phyloP scores from a whole-genome alignment of 768 basidiomycete species.

The Trametopsis cervina region DNA sequence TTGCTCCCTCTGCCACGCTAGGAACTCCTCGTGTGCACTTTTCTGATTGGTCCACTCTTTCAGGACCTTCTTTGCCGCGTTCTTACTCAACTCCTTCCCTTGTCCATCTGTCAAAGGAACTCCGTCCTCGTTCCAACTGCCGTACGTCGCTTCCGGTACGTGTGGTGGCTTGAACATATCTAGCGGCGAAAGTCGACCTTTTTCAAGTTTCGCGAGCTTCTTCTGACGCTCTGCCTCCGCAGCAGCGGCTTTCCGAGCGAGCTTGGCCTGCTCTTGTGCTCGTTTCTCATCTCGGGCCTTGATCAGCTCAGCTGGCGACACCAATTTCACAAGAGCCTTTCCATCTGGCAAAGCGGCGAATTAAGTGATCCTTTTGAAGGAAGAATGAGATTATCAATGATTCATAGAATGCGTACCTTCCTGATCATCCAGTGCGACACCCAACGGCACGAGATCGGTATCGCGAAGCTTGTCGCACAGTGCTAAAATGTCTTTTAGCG shows the following conservation, averaged over 20 bases:
- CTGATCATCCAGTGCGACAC: slow-evolving; percentile 94
- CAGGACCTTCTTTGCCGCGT: slow-evolving; percentile 61
- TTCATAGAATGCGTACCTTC: slow-evolving; percentile 48
- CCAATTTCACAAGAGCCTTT: slow-evolving; percentile 90
- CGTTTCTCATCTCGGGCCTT: slow-evolving; percentile 86
- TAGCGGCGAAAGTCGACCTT: slow-evolving; percentile 64
- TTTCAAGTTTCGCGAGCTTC: slow-evolving; percentile 75
- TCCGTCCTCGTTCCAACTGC: slow-evolving; percentile 80
- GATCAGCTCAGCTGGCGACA: slow-evolving; percentile 74
- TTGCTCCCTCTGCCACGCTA: slow-evolving; percentile 36
- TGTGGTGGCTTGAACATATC: slow-evolving; percentile 85
- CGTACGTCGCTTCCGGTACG: slow-evolving; percentile 63
- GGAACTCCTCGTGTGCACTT: slow-evolving; percentile 75
- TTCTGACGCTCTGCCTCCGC: slow-evolving; percentile 61
- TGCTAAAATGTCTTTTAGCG: slow-evolving; percentile 73
- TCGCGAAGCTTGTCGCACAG: slow-evolving; percentile 90
- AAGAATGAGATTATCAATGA: no score
- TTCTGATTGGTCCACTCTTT: slow-evolving; percentile 72
- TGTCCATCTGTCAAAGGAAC: slow-evolving; percentile 79
- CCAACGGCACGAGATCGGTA: slow-evolving; percentile 83
- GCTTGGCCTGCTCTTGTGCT: slow-evolving; percentile 65
- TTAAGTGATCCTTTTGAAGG: slow-evolving; percentile 1
- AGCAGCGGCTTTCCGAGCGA: slow-evolving; percentile 68
- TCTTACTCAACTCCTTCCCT: slow-evolving; percentile 84
- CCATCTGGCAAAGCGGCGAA: slow-evolving; percentile 77